Base-by-base conservation (phyloP, 176 grass and related monocot genomes). In the Areca catechu region DNA sequence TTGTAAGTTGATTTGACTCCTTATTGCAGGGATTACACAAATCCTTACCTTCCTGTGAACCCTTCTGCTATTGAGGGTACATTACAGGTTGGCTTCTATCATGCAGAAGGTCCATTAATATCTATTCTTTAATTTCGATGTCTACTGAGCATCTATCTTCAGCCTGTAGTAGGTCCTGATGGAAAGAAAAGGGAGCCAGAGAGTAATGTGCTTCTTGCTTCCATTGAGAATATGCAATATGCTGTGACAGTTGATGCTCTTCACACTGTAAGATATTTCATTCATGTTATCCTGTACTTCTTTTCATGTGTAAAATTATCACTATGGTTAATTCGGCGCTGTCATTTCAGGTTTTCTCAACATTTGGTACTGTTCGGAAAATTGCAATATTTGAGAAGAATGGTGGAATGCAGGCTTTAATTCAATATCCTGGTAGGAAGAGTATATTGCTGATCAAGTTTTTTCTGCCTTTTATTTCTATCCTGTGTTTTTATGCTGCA, bases 371-470 rank as follows among this genome's bases (percentile, higher is more conserved):
- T 28, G 86, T 97, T 47, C 92, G 88, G 71, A 97, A 97, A 98
- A 85, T 98, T 74, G 87, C 87, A 63, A 92, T 98, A 65, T 98
- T 98, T 62, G 87, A 91, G 70, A 98, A 98, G 69, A 91, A 98
- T 17, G 87, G 87, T 61, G 84, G 70, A 75, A 88, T 79, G 47
- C 87, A 98, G 80, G 93, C 87, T 75, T 75, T 98, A 54, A 89
- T 98, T 67, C 93, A 92, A 62, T 98, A 92, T 67, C 78, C 87
- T 60, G 93, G 93, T 98, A 92, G 10, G 70, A 53, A 43, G 5
- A 34, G 34, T 2, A 2, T 43, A 6, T 43, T 43, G 34, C 34
- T 43, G 34, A 43, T 43, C 34, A 43, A 10, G 2, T 43, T 43
- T 43, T 43, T 9, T 14, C 9, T 43, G 14, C 10, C 14, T 43